phyloP scores from a whole-genome alignment of 495 filamentous ascomycete genomes.

The Chlorociboria aeruginascens region DNA sequence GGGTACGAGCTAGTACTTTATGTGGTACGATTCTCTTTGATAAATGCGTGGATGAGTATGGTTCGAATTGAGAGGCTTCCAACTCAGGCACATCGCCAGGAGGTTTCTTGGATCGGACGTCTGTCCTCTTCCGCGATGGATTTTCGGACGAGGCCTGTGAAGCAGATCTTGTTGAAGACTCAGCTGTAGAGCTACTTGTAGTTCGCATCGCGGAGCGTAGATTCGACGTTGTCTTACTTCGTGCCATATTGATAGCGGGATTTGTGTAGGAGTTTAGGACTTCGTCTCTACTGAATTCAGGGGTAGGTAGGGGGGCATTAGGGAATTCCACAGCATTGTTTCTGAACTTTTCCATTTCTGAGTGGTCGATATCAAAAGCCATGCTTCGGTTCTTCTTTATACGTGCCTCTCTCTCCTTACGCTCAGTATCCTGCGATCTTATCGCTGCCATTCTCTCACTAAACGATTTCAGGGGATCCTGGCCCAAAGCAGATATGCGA shows the following conservation, averaged over 20 bases:
- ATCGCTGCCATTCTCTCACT: slow-evolving; percentile 74
- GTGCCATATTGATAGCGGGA: slow-evolving; percentile 23
- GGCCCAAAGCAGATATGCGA: slow-evolving; percentile 9
- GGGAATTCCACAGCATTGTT: slow-evolving; percentile 43
- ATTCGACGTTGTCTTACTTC: slow-evolving; percentile 42
- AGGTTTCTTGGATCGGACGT: slow-evolving; percentile 15
- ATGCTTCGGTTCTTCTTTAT: slow-evolving; percentile 50
- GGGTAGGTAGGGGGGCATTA: slow-evolving; percentile 31
- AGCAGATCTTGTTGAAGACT: slow-evolving; percentile 5
- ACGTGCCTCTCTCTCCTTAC: slow-evolving; percentile 39
- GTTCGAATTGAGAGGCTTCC: slow-evolving; percentile 47
- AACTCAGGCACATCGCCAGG: slow-evolving; percentile 23
- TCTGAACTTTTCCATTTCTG: slow-evolving; percentile 56
- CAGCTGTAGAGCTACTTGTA: slow-evolving; percentile 1
- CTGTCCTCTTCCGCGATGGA: slow-evolving; percentile 7
- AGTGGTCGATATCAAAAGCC: slow-evolving; percentile 56
- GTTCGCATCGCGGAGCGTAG: slow-evolving; percentile 22
- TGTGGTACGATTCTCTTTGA: slow-evolving; percentile 82
- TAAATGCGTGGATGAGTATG: slow-evolving; percentile 76
- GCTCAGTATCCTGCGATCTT: slow-evolving; percentile 40
- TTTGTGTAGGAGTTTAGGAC: slow-evolving; percentile 38
- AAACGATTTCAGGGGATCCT: slow-evolving; percentile 54
- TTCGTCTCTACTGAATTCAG: slow-evolving; percentile 50
- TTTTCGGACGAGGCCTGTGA: slow-evolving; percentile 4
- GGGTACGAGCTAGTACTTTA: slow-evolving; percentile 57